Evolutionary conservation across 1,284 basidiomycete genomes (phyloP), one percentile per base, ranked within the genome.

Genomic region (Cutaneotrichosporon spelunceum): DNA sequence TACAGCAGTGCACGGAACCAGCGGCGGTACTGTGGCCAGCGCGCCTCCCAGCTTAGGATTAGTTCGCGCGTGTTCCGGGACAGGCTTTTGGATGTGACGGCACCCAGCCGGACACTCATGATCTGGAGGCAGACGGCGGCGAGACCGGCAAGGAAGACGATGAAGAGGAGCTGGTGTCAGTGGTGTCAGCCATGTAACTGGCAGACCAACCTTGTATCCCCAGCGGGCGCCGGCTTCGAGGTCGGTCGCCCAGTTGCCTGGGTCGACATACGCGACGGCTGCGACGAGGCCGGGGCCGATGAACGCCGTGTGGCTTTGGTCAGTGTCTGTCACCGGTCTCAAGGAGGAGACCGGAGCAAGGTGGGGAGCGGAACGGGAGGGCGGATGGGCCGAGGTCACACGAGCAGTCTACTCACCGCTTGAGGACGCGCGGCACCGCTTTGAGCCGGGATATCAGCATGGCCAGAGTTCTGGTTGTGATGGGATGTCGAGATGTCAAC

Each of bases 71-170:
- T 88, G 64, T 90, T 87, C 56, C 58, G 68, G 52, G 68, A 74
- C 60, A 59, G 70, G 11, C 61, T 62, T 23, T 60, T 53, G 19
- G 70, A 72, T 14, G 82, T 83, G 4, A 82, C 80, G 45, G 82
- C 79, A 5, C 84, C 84, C 5, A 85, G 71, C 34, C 84, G 73
- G 21, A 82, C 80, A 0, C 82, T 65, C 34, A 77, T 62, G 26
- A 71, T 65, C 65, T 78, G 76, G 8, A 78, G 70, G 4, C 76
- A 68, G 11, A 77, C 72, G 27, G 91, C 93, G 59, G 91, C 87
- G n/a, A 93, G 70, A 21, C 91, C 90, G 0, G 93, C 84, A 19
- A 95, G 73, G 2, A 96, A 83, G 13, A 96, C 87, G 54, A 95
- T 84, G 72, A 94, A 93, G 42, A 96, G 83, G 33, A 95, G 83